Conservation (phyloP, 495 filamentous ascomycete species). For the Tirmania nivea region DNA sequence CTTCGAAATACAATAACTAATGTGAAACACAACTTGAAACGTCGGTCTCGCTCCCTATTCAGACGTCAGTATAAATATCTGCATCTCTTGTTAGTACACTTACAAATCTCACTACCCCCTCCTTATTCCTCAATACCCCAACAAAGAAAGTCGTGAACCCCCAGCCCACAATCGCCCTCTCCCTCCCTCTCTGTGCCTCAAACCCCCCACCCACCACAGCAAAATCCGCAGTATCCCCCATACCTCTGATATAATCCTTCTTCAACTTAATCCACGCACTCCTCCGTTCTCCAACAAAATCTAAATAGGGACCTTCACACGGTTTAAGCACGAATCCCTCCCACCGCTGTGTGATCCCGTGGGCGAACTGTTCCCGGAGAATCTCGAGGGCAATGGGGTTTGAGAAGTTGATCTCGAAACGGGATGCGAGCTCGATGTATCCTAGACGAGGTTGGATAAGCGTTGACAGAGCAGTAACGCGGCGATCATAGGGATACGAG, state of each 20-base stretch:
- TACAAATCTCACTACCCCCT: conserved; percentile 30
- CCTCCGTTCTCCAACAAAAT: conserved; percentile 23
- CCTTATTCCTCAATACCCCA: conserved; percentile 54
- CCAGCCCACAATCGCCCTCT: conserved; percentile 26
- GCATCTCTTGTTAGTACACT: background rate
- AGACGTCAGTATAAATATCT: too few relatives aligned
- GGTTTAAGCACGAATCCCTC: conserved; percentile 69
- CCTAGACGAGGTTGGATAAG: conserved; percentile 36
- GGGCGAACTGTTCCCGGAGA: conserved; percentile 41
- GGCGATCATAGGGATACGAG: conserved; percentile 33
- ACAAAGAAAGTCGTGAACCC: conserved; percentile 62
- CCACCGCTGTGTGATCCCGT: conserved; percentile 38
- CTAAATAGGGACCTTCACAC: conserved; percentile 54
- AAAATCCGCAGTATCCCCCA: conserved; percentile 68
- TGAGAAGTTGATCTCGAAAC: conserved; percentile 37
- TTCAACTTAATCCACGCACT: conserved; percentile 61
- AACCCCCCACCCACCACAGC: conserved; percentile 52
- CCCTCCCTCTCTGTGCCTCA: conserved; percentile 33
- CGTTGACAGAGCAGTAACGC: conserved; percentile 36
- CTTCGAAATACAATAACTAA: conserved; percentile 31
- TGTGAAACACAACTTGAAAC: conserved; percentile 41
- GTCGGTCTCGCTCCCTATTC: conserved; percentile 26
- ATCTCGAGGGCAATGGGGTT: conserved; percentile 22
- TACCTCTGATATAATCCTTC: conserved; percentile 64
- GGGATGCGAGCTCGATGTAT: conserved; percentile 33